Base-by-base conservation (phyloP, 2,329 filamentous ascomycete species). In the Trichoderma atrobrunneum region DNA sequence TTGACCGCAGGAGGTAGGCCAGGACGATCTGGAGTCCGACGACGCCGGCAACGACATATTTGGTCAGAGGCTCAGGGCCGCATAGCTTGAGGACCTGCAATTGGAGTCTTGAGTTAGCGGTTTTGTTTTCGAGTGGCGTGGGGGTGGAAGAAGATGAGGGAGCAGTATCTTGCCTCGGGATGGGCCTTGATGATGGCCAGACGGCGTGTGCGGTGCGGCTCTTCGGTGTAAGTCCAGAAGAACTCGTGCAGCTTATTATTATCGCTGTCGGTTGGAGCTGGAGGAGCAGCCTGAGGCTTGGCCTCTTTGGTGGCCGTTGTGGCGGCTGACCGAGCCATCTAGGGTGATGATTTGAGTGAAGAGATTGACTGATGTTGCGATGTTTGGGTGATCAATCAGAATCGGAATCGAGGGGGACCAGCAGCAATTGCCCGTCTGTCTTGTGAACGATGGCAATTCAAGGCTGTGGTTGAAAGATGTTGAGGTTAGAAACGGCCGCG, bases 191-290 rank as follows among this genome's bases (percentile, higher is more conserved):
- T 98, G 78, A 99, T 99, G 74, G 94, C 94, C 77, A 95, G 89
- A 72, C 96, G 89, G 77, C 96, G 88, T 36, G 95, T 96, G 76
- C 94, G 90, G 83, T 99, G 96, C 74, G 96, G 96, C 84, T 99
- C 96, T 82, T 99, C 96, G 11, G 96, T 98, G 81, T 99, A 98
- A 54, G 96, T 97, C 96, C 97, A 98, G 85, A 97, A 97, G 87
- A 98, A 98, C 81, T 87, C 82, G 68, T 82, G 79, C 71, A 82
- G 79, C 72, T 83, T 79, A 48, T 73, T 70, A 21, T 77, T 70
- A 21, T 77, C 73, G n/a, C 76, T 71, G 56, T 75, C 73, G 59
- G 73, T 73, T 51, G 69, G 39, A 43, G 39, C 39, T 43, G 72
- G 69, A 43, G 73, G 7, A 43, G 39, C 39, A 73, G 75, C 75